Evolutionary conservation across 1,284 basidiomycete species (phyloP).

Genomic region (Meripilus lineatus): DNA sequence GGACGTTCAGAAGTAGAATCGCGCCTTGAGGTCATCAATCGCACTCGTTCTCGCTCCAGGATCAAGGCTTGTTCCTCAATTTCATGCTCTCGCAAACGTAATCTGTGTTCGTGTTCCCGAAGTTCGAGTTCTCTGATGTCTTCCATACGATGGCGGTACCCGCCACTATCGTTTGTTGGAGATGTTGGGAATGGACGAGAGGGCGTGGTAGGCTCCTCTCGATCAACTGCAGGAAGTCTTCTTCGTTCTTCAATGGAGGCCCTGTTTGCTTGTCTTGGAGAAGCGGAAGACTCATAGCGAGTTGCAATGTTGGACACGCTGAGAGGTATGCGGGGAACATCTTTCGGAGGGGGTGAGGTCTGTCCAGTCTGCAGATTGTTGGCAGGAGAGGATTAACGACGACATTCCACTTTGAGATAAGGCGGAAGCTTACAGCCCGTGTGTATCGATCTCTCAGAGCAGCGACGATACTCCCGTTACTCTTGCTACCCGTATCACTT

Average conservation of each 20-base stretch:
- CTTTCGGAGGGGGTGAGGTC: conserved; percentile 51
- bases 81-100: conserved; percentile 55
- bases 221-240: too few species aligned
- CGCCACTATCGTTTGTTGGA: conserved; percentile 6
- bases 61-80: conserved; percentile 48
- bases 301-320: conserved; percentile 65
- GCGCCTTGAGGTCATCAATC: conserved; percentile 9
- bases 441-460: conserved; percentile 63
- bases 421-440: conserved; percentile 37
- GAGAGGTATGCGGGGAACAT: conserved; percentile 53
- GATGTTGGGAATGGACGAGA: conserved; percentile 1
- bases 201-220: conserved; percentile 1
- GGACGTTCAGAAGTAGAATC: conserved; percentile 20
- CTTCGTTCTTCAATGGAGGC: conserved; percentile 17
- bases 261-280: conserved; percentile 13
- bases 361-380: conserved; percentile 38
- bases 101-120: conserved; percentile 48
- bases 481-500: conserved; percentile 37
- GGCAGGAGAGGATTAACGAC: background rate
- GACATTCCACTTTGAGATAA: too few species aligned
- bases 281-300: conserved; percentile 40
- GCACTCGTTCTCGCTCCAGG: conserved; percentile 16
- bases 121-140: conserved; percentile 42
- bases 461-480: conserved; percentile 58
- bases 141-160: conserved; percentile 31